Evolutionary conservation across 257 asterid species (phyloP).

Genomic region (Fraxinus americana): DNA sequence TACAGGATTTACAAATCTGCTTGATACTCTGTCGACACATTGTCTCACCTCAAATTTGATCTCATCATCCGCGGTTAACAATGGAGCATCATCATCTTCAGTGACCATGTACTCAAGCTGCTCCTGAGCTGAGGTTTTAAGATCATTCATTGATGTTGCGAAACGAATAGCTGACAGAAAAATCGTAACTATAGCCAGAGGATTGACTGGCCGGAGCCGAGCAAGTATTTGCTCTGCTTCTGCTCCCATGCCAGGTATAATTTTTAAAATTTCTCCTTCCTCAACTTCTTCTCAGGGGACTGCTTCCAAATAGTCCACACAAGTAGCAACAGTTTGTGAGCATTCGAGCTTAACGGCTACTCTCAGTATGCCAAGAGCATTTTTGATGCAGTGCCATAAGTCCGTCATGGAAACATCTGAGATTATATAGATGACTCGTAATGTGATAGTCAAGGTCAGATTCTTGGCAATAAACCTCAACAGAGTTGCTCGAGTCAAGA

Average conservation of each 20-base stretch:
- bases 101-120: slow-evolving; percentile 88
- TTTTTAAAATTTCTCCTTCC: slow-evolving; percentile 82
- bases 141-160: slow-evolving; percentile 71
- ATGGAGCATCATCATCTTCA: slow-evolving; percentile 89
- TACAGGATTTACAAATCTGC: slow-evolving; percentile 48
- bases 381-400: slow-evolving; percentile 56
- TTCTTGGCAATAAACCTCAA: slow-evolving; percentile 81
- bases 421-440: slow-evolving; percentile 55
- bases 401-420: slow-evolving; percentile 43
- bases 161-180: slow-evolving; percentile 67
- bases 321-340: slow-evolving; percentile 63
- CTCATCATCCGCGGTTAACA: slow-evolving; percentile 53
- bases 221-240: slow-evolving; percentile 64
- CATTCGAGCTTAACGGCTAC: slow-evolving; percentile 75
- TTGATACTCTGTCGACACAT: slow-evolving; percentile 43
- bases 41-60: slow-evolving; percentile 54
- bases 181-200: slow-evolving; percentile 44
- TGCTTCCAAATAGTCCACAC: slow-evolving; percentile 83
- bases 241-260: slow-evolving; percentile 71
- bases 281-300: slow-evolving; percentile 95
- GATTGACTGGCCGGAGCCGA: slow-evolving; percentile 77
- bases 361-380: slow-evolving; percentile 67
- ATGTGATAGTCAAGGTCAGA: slow-evolving; percentile 64
- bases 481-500: slow-evolving; percentile 85
- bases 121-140: slow-evolving; percentile 80